Percentiles rank a stretch among this genome's conserved stretches.
Evolutionary conservation across 129 eudicot genomes (phyloP).

Genomic region (Saussurea involucrata): DNA sequence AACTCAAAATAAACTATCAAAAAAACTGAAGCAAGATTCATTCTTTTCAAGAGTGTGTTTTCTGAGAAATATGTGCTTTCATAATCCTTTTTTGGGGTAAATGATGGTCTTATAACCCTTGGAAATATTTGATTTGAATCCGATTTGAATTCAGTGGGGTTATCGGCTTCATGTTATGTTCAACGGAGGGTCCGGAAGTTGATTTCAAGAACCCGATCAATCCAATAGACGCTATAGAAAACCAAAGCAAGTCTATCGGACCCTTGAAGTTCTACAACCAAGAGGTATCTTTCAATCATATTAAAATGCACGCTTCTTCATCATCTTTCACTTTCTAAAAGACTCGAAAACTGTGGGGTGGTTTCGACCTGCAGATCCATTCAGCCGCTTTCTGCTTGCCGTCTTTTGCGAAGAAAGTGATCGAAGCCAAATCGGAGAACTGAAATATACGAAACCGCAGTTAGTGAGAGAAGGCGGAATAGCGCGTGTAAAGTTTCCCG

Average conservation of each 20-base stretch:
- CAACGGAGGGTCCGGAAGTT: slow-evolving; percentile 92
- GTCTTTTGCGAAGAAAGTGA: slow-evolving; percentile 86
- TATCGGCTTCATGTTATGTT: slow-evolving; percentile 94
- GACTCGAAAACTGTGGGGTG: neutral
- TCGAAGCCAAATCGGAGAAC: slow-evolving; percentile 55
- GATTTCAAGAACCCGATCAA: slow-evolving; percentile 86
- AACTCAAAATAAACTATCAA: neutral
- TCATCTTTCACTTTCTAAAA: neutral
- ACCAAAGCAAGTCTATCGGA: slow-evolving; percentile 39
- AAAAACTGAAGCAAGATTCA: neutral
- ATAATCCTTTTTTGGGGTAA: neutral
- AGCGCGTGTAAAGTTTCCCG: slow-evolving; percentile 26
- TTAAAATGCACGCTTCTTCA: neutral
- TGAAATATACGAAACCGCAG: neutral
- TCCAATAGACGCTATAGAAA: slow-evolving; percentile 65
- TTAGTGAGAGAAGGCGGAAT: slow-evolving; percentile 19
- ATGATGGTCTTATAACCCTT: neutral
- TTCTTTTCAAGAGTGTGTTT: neutral
- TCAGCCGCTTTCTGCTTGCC: slow-evolving; percentile 97
- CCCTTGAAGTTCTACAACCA: slow-evolving; percentile 90
- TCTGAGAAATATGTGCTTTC: neutral
- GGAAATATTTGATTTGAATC: neutral
- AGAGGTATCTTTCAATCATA: slow-evolving; percentile 47
- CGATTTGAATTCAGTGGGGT: slow-evolving; percentile 65
- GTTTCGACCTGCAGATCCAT: slow-evolving; percentile 62